Evolutionary conservation across 805 yeast species (phyloP), one percentile per base, ranked within the genome.

Genomic region (Pichia cabralensis): DNA sequence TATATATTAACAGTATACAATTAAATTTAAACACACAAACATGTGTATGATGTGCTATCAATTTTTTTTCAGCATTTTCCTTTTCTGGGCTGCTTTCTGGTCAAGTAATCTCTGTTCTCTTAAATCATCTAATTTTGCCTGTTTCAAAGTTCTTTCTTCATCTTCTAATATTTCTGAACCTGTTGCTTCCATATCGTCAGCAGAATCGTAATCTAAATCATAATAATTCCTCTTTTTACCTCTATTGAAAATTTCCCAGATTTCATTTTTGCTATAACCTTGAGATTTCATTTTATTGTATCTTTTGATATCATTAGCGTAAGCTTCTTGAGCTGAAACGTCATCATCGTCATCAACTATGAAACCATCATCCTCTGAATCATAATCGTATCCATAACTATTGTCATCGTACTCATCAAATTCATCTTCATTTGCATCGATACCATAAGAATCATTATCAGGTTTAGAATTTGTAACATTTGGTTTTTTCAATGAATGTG

Each of bases 101-200:
- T 65, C 72, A 43, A 80, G 75, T 49, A 75, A 65, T 35, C 63
- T 71, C 48, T 72, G 73, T 52, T 88, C 96, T 34, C 68, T 61
- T 31, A 65, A 61, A 50, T 89, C 98, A 52, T 92, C 98, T 26
- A 67, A 42, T 45, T 71, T 68, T 0, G 94, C 98, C 35, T 67
- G 69, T 32, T 67, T 67, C 24, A 75, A 64, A 10, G 95, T 79
- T 22, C 70, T 50, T 41, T 63, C 71, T 56, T 89, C 98, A 49
- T 89, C 98, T 37, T 74, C 82, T 27, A 85, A 60, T 17, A 92
- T 74, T 43, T 89, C 96, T 19, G 77, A 77, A 19, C 96, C 96
- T 1, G 92, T 80, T 3, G 96, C 96, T 52, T 89, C 97, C 96
- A 92, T 89, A 48, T 83, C 85, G 38, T 69, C 76, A 36, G 70